These are phyloP conservation scores for Cytospora paraplurivora DNA, from an alignment of 2,329 filamentous ascomycete genomes.

Conservation along the genomic window DNA sequence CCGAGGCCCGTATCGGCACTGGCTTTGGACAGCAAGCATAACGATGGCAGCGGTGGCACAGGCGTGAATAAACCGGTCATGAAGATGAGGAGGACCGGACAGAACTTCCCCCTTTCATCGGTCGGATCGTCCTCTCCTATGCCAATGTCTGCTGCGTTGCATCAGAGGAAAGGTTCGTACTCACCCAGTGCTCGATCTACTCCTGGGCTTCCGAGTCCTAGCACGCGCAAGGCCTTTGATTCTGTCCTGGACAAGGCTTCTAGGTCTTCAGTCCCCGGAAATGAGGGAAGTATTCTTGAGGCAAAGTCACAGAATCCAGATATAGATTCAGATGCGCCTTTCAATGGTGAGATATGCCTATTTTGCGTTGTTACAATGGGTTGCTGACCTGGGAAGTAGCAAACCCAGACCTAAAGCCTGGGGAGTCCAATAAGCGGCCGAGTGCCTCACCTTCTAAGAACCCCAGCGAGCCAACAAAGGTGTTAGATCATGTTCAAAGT, in stretches of 20 bases:
- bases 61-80: constrained; percentile 14
- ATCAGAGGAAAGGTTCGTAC: constrained; percentile 11
- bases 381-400: constrained; percentile 6
- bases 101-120: constrained; percentile 22
- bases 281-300: background rate
- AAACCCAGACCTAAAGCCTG: background rate
- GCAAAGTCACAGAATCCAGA: background rate
- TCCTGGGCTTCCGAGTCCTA: background rate
- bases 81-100: constrained; percentile 28
- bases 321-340: background rate
- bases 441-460: background rate
- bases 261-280: background rate
- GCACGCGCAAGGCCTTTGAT: background rate
- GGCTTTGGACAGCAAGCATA: background rate
- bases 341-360: background rate
- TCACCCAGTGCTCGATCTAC: constrained; percentile 8
- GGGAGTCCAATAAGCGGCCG: no score
- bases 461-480: background rate
- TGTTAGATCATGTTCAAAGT: background rate
- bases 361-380: no score
- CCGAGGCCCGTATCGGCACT: background rate
- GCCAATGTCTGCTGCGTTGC: constrained; percentile 3
- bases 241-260: background rate
- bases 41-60: background rate
- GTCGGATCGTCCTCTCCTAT: constrained; percentile 5